Conservation (phyloP, 2,329 filamentous ascomycete genomes). For the Monosporascus ibericus region DNA sequence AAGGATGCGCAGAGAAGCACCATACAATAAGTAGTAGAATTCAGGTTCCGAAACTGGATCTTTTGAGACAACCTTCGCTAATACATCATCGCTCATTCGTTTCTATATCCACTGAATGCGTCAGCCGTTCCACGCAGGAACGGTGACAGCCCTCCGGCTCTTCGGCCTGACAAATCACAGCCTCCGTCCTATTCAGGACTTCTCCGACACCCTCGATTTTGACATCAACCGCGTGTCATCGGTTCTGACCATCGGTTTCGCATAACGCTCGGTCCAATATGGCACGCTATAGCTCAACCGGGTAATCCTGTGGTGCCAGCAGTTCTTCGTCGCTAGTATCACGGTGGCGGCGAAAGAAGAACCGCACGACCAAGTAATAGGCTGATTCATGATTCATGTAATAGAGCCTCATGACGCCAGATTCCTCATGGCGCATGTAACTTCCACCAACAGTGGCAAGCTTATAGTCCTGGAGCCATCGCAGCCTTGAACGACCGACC, state of each 20-base stretch:
- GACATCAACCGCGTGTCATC: background rate
- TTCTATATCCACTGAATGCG: background rate
- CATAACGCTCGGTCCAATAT: background rate
- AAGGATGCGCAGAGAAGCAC: no score
- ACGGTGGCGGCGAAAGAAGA: conserved; percentile 27
- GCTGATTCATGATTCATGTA: conserved; percentile 29
- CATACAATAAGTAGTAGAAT: no score
- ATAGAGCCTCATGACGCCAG: conserved; percentile 22
- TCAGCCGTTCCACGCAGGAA: background rate
- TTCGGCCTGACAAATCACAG: background rate
- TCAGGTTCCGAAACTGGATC: no score
- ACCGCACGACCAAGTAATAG: conserved; percentile 30
- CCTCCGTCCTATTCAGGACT: background rate
- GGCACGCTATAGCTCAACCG: background rate
- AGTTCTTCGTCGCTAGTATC: conserved; percentile 30
- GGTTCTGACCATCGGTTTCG: background rate
- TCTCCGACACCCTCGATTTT: background rate
- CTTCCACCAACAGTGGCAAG: conserved; percentile 23
- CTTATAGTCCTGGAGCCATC: conserved; percentile 13
- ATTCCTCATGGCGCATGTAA: conserved; percentile 22
- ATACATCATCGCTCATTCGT: background rate
- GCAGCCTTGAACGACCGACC: no score
- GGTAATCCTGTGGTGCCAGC: conserved; percentile 5
- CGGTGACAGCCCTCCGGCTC: background rate
- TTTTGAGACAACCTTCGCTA: no score